Percentiles rank a stretch among this genome's conserved stretches.
Conservation (phyloP, 2,329 filamentous ascomycete species). For the Trichoderma arundinaceum region DNA sequence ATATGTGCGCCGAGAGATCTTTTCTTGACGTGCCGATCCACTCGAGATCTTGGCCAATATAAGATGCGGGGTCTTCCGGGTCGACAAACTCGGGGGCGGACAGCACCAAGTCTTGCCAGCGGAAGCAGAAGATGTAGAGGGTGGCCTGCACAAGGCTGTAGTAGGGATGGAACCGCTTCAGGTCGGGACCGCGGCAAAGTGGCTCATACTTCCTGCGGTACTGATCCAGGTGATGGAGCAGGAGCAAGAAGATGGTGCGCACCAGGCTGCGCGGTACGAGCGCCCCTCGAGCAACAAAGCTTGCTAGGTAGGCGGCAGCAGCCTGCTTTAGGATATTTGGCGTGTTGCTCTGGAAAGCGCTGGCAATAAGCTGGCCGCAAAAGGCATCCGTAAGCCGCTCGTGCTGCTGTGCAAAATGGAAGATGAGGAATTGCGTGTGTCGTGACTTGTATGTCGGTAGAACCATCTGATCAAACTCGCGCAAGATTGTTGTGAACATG, state of each 20-base stretch:
- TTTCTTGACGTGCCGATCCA: conserved; percentile 80
- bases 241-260: conserved; percentile 79
- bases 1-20: conserved; percentile 76
- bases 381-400: conserved; percentile 82
- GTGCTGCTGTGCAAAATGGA: conserved; percentile 89
- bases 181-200: conserved; percentile 80
- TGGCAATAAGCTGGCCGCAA: conserved; percentile 69
- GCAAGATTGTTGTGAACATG: conserved; percentile 77
- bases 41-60: conserved; percentile 72
- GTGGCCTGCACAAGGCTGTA: conserved; percentile 89
- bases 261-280: conserved; percentile 78
- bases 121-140: conserved; percentile 96
- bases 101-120: conserved; percentile 87
- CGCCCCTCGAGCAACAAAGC: conserved; percentile 89
- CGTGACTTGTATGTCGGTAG: conserved; percentile 89
- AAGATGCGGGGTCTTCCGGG: conserved; percentile 65
- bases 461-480: conserved; percentile 86
- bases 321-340: conserved; percentile 79
- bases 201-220: conserved; percentile 76
- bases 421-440: conserved; percentile 93
- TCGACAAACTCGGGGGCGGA: conserved; percentile 65
- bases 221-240: conserved; percentile 77
- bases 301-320: conserved; percentile 89
- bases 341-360: conserved; percentile 63
- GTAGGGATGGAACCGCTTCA: conserved; percentile 81